A percentile compares a stretch with the other conserved stretches of the same genome.
phyloP scores from a whole-genome alignment of 192 early-diverging fungal genomes.

The Lobosporangium transversale region DNA sequence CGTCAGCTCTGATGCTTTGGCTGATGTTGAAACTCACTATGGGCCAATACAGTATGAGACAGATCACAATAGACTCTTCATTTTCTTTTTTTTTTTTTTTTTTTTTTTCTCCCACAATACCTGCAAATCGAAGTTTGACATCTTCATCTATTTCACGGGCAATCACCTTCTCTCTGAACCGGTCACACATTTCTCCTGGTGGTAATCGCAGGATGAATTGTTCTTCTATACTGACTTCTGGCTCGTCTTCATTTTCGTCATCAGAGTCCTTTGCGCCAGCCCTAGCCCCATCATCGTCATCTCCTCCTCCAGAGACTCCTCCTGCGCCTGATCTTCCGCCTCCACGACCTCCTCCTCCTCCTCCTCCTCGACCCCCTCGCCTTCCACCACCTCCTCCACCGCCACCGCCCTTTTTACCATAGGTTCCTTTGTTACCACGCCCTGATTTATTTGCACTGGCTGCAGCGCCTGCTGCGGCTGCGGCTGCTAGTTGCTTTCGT shows the following conservation, averaged over 20 bases:
- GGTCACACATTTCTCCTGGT: conserved; percentile 58
- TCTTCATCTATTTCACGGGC: conserved; percentile 52
- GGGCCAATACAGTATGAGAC: not conserved
- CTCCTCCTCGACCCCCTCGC: conserved; percentile 18
- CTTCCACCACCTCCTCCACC: conserved; percentile 8
- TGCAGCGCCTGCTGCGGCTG: conserved; percentile 40
- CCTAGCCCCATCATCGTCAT: conserved; percentile 6
- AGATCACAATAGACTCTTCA: not conserved
- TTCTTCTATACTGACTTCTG: conserved; percentile 80
- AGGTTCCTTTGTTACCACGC: conserved; percentile 17
- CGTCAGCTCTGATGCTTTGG: too few species aligned
- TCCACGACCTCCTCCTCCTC: conserved; percentile 20
- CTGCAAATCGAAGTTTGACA: conserved; percentile 58
- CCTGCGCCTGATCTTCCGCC: conserved; percentile 9
- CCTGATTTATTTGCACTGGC: conserved; percentile 25
- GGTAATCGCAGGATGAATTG: conserved; percentile 83
- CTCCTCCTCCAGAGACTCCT: not conserved
- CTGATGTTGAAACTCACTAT: too few species aligned
- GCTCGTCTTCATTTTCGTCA: conserved; percentile 69
- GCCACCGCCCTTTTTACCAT: conserved; percentile 10
- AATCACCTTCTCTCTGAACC: conserved; percentile 62
- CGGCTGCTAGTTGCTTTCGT: conserved; percentile 42
- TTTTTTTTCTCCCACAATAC: too few species aligned
- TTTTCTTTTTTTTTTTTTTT: not conserved
- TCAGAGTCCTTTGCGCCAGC: conserved; percentile 41